Percentiles rank a stretch among this genome's conserved stretches.
Evolutionary conservation across 2,329 filamentous ascomycete genomes (phyloP).

Genomic region (Penicillium brasilianum): DNA sequence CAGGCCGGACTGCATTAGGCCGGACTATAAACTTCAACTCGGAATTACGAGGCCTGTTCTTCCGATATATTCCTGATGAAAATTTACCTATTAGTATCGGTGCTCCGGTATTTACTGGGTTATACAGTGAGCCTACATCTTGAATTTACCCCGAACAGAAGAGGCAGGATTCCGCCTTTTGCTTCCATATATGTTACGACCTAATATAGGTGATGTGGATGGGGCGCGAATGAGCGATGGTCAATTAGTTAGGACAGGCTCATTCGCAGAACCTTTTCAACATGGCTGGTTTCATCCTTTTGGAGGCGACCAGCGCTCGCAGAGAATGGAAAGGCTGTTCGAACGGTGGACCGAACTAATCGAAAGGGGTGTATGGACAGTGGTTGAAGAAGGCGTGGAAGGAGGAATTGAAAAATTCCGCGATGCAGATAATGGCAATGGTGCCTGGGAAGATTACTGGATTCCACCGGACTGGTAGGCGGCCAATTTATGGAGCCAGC

Average conservation of each 20-base stretch:
- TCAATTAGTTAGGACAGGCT: not conserved
- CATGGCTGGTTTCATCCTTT: conserved; percentile 36
- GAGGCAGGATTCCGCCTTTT: conserved; percentile 38
- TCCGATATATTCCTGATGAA: not conserved
- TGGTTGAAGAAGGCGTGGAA: conserved; percentile 26
- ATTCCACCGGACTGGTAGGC: conserved; percentile 18
- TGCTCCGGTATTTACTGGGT: not conserved
- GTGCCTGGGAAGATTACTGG: conserved; percentile 21
- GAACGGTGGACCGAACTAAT: conserved; percentile 22
- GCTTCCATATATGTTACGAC: conserved; percentile 16
- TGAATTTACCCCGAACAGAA: conserved; percentile 22
- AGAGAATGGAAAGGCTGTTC: conserved; percentile 27
- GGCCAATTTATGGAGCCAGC: no score
- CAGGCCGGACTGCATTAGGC: no score
- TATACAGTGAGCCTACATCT: conserved; percentile 36
- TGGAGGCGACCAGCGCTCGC: conserved; percentile 17
- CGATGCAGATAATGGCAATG: conserved; percentile 15
- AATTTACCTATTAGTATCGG: not conserved
- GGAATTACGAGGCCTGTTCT: not conserved
- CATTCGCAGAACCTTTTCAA: conserved; percentile 37
- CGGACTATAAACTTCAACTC: not conserved
- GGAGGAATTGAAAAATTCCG: conserved; percentile 25
- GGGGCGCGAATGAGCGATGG: conserved; percentile 19
- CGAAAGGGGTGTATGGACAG: conserved; percentile 27
- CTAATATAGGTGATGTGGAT: conserved; percentile 20